phyloP scores from a whole-genome alignment of 192 early-diverging fungal genomes.

The Mortierella claussenii region DNA sequence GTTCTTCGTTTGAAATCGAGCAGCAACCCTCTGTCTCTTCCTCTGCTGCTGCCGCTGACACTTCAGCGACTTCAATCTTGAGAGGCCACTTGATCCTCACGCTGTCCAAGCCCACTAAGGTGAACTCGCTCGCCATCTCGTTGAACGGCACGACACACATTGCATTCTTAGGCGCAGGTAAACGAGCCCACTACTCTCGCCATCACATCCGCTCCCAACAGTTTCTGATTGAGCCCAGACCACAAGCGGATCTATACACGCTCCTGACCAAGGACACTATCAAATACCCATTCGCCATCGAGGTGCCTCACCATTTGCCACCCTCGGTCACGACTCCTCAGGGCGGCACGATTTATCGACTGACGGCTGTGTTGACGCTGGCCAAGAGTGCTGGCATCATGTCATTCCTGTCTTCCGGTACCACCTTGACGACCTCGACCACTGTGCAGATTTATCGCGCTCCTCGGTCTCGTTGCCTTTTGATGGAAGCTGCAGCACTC shows the following conservation, averaged over 20 bases:
- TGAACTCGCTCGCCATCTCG: slow-evolving; percentile 27
- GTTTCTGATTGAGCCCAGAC: slow-evolving; percentile 33
- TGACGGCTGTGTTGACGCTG: slow-evolving; percentile 41
- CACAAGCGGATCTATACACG: slow-evolving; percentile 29
- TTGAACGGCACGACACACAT: slow-evolving; percentile 48
- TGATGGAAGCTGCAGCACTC: background rate
- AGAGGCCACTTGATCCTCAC: slow-evolving; percentile 29
- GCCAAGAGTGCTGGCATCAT: slow-evolving; percentile 40
- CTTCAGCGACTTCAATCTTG: slow-evolving; percentile 7
- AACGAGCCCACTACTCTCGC: slow-evolving; percentile 46
- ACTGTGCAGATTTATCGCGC: slow-evolving; percentile 39
- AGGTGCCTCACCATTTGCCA: slow-evolving; percentile 38
- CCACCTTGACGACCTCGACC: slow-evolving; percentile 17
- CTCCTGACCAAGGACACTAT: slow-evolving; percentile 14
- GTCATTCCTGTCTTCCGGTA: slow-evolving; percentile 33
- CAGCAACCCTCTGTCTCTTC: background rate
- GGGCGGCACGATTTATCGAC: slow-evolving; percentile 48
- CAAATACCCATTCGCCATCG: slow-evolving; percentile 31
- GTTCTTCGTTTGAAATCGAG: slow-evolving; percentile 43
- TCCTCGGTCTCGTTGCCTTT: slow-evolving; percentile 15
- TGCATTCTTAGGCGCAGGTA: slow-evolving; percentile 45
- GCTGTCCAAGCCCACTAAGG: slow-evolving; percentile 32
- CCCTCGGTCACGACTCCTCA: slow-evolving; percentile 42
- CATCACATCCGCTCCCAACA: slow-evolving; percentile 39
- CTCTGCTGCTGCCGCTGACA: background rate